These are phyloP conservation scores for Graphilbum ipis-grandicollis DNA, from an alignment of 2,329 filamentous ascomycete species.

Conservation along the genomic window DNA sequence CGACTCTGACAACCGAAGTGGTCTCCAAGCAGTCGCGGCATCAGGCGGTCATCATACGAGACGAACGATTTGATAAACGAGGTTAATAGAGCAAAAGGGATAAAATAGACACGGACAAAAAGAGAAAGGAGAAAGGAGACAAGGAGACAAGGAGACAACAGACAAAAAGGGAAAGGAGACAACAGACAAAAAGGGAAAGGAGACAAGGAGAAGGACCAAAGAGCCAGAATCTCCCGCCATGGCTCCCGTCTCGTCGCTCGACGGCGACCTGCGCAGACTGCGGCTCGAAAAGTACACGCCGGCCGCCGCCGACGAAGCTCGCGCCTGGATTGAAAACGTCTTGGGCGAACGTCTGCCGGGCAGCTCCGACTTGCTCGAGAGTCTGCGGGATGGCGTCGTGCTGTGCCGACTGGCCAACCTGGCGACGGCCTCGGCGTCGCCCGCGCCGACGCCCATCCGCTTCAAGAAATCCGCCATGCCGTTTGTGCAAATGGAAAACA, in stretches of 20 bases:
- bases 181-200: neutral
- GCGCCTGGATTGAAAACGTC: conserved; percentile 68
- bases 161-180: neutral
- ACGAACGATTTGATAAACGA: too few species aligned
- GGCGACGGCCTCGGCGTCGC: too few species aligned
- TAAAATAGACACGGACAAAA: neutral
- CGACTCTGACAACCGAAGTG: too few species aligned
- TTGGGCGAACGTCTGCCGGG: conserved; percentile 56
- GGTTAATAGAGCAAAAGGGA: too few species aligned
- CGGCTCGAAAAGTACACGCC: conserved; percentile 89
- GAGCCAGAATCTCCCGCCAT: conserved; percentile 1
- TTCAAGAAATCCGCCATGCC: conserved; percentile 92
- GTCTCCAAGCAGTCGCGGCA: too few species aligned
- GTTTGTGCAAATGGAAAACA: conserved; percentile 99
- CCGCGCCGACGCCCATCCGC: conserved; percentile 62
- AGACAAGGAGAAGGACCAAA: neutral
- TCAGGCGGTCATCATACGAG: too few species aligned
- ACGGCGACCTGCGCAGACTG: conserved; percentile 88
- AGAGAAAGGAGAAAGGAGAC: too few species aligned
- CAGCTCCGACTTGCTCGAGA: conserved; percentile 68
- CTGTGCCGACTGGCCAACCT: conserved; percentile 87
- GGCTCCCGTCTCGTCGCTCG: conserved; percentile 79
- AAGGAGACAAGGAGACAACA: too few species aligned
- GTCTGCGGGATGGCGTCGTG: conserved; percentile 76
- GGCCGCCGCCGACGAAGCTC: conserved; percentile 70